Conservation (phyloP, 495 filamentous ascomycete species). For the Cudoniella acicularis region DNA sequence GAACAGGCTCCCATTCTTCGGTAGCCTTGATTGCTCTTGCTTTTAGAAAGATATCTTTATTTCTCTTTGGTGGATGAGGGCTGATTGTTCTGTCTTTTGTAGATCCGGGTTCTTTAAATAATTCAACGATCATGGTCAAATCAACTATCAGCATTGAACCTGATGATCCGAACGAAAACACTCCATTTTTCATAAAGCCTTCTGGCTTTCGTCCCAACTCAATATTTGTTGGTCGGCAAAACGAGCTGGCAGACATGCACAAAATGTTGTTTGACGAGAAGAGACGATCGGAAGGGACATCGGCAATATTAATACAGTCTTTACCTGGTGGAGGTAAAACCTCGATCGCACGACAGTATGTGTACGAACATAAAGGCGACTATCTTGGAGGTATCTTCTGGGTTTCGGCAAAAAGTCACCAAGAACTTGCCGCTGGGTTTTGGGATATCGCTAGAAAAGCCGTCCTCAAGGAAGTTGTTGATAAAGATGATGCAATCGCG, state of each 20-base stretch:
- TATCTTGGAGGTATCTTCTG: conserved; percentile 79
- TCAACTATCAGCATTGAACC: conserved; percentile 30
- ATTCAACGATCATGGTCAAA: conserved; percentile 26
- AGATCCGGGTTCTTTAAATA: conserved; percentile 26
- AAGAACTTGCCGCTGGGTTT: conserved; percentile 63
- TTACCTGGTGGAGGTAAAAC: conserved; percentile 79
- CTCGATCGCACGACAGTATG: conserved; percentile 77
- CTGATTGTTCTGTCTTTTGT: conserved; percentile 27
- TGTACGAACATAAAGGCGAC: conserved; percentile 60
- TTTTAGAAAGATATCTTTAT: too few relatives aligned
- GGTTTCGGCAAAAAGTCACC: conserved; percentile 64
- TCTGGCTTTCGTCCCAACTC: conserved; percentile 75
- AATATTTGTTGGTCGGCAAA: conserved; percentile 69
- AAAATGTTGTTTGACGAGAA: conserved; percentile 61
- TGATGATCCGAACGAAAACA: conserved; percentile 23
- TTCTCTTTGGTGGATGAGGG: conserved; percentile 19
- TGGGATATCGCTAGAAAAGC: conserved; percentile 72
- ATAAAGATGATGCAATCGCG: conserved; percentile 31
- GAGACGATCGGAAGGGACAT: conserved; percentile 57
- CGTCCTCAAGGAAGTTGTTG: conserved; percentile 39
- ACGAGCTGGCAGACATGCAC: conserved; percentile 66
- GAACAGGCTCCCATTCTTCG: not conserved
- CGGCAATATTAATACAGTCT: conserved; percentile 66
- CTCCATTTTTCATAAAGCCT: conserved; percentile 59
- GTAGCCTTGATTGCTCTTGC: not conserved